Conservation (phyloP, 1,284 basidiomycete genomes). For the Exsudoporus floridanus region DNA sequence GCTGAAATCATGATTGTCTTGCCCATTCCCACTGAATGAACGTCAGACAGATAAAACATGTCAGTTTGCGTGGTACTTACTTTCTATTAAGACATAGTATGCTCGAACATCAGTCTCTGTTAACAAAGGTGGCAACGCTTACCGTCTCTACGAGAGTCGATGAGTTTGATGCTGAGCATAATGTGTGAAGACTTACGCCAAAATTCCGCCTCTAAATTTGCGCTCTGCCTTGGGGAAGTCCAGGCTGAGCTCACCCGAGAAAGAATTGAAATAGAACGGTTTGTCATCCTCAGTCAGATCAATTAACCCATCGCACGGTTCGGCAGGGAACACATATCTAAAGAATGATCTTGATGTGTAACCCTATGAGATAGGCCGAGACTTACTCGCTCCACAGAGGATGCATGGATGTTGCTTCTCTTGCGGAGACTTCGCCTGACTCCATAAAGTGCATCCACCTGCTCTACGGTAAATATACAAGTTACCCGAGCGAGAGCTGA, state of each 20-base stretch:
- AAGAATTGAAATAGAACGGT: slow-evolving; percentile 85
- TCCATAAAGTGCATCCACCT: slow-evolving; percentile 96
- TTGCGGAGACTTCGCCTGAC: slow-evolving; percentile 64
- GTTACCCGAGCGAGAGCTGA: neutral
- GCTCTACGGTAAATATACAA: neutral
- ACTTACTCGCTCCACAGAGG: slow-evolving; percentile 93
- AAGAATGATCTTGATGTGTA: neutral
- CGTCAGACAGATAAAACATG: slow-evolving; percentile 8
- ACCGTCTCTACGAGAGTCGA: slow-evolving; percentile 52
- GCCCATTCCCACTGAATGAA: slow-evolving; percentile 80
- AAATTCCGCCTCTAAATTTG: slow-evolving; percentile 81
- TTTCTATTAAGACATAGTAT: slow-evolving; percentile 38
- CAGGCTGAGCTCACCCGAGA: slow-evolving; percentile 92
- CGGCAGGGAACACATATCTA: slow-evolving; percentile 69
- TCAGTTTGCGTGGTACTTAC: slow-evolving; percentile 34
- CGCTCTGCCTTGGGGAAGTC: slow-evolving; percentile 83
- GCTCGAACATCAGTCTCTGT: slow-evolving; percentile 6
- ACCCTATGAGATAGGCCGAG: slow-evolving; percentile 1
- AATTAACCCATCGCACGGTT: slow-evolving; percentile 54
- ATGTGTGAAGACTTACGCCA: slow-evolving; percentile 63
- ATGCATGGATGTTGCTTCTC: slow-evolving; percentile 79
- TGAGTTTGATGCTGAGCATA: slow-evolving; percentile 10
- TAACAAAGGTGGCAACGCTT: slow-evolving; percentile 16
- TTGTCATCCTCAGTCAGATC: slow-evolving; percentile 71
- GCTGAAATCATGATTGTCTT: slow-evolving; percentile 97